These are phyloP conservation scores for Nannochloris sp. DNA, from an alignment of 139 green algal genomes.

Conservation along the genomic window DNA sequence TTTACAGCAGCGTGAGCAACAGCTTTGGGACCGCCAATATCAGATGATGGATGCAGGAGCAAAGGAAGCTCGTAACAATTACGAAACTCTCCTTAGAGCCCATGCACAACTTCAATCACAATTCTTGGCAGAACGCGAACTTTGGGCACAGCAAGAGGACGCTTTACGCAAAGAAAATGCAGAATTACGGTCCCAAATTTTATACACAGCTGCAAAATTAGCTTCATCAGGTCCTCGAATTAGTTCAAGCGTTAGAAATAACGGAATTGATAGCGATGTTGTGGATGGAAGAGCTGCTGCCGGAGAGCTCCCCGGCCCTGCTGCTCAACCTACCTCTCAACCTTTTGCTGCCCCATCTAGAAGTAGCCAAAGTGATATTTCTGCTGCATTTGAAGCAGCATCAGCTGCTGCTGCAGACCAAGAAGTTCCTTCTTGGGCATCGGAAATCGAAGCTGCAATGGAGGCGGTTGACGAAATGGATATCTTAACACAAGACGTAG, in stretches of 20 bases:
- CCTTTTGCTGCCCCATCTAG: conserved; percentile 6
- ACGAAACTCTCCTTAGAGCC: neutral
- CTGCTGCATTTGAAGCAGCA: conserved; percentile 9
- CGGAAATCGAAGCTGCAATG: conserved; percentile 26
- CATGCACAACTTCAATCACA: conserved; percentile 10
- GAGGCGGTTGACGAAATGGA: conserved; percentile 29
- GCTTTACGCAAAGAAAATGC: conserved; percentile 10
- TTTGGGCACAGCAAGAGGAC: conserved; percentile 10
- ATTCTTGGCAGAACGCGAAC: conserved; percentile 3
- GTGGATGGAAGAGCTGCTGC: neutral
- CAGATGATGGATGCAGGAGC: neutral
- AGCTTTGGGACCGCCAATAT: conserved; percentile 28
- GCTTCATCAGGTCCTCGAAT: neutral
- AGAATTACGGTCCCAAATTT: conserved; percentile 19
- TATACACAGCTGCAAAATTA: conserved; percentile 9
- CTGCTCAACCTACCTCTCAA: neutral
- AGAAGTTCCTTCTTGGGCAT: conserved; percentile 10
- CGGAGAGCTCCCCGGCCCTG: neutral
- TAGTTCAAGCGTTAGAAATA: neutral
- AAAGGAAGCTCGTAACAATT: neutral
- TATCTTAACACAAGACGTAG: conserved; percentile 15
- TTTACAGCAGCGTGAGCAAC: conserved; percentile 18
- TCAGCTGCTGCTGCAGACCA: neutral
- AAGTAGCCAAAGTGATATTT: neutral
- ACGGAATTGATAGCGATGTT: neutral